Conservation (phyloP, 768 basidiomycete species). For the Mrakia frigida region DNA sequence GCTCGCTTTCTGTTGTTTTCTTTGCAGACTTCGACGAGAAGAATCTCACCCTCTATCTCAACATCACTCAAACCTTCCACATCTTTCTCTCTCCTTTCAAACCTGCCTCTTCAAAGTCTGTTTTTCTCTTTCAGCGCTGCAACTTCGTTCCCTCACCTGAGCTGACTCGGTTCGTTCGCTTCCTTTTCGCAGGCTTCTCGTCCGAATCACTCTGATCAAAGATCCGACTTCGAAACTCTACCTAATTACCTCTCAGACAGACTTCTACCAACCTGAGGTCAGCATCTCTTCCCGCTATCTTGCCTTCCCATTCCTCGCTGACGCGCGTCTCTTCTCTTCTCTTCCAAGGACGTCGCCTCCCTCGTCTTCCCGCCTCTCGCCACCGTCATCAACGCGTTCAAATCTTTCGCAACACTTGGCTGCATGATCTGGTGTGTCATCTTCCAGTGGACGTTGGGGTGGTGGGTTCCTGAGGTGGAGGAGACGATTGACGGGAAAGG, state of each 20-base stretch:
- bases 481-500: not conserved
- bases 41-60: not conserved
- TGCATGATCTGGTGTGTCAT: conserved; percentile 4
- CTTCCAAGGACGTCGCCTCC: not conserved
- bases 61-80: conserved; percentile 2
- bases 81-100: not conserved
- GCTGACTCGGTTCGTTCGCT: not conserved
- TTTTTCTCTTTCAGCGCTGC: not conserved
- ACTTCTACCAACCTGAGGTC: not conserved
- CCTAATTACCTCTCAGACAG: not conserved
- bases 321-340: not conserved
- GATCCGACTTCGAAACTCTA: not conserved
- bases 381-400: not conserved
- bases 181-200: not conserved
- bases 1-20: not conserved
- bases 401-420: not conserved
- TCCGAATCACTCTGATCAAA: not conserved
- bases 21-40: not conserved
- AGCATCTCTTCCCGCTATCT: not conserved
- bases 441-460: not conserved
- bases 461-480: not conserved
- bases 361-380: not conserved
- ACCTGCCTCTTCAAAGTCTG: not conserved
- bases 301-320: not conserved
- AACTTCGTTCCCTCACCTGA: not conserved